Conservation (phyloP, 768 basidiomycete species). For the Dioszegia aurantiaca region DNA sequence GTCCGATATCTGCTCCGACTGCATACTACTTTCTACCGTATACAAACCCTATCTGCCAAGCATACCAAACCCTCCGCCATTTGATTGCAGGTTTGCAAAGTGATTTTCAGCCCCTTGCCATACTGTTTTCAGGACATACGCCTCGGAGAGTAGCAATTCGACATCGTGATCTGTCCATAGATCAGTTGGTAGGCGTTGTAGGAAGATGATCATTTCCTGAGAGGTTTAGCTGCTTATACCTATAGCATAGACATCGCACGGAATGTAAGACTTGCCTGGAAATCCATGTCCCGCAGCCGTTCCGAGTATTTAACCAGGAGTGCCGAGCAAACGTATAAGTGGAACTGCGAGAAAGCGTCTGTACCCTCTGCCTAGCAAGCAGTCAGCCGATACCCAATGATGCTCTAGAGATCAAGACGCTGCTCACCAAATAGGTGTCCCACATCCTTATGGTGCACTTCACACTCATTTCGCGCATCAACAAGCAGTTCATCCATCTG, state of each 20-base stretch:
- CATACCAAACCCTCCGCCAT: slow-evolving; percentile 38
- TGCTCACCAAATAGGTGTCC: slow-evolving; percentile 93
- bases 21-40: too few relatives aligned
- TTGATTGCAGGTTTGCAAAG: slow-evolving; percentile 40
- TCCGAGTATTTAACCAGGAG: slow-evolving; percentile 95
- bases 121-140: slow-evolving; percentile 65
- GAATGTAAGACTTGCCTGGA: slow-evolving; percentile 65
- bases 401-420: neutral
- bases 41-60: slow-evolving; percentile 27
- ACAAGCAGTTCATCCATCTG: slow-evolving; percentile 98
- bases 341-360: slow-evolving; percentile 98
- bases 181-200: slow-evolving; percentile 60
- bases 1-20: too few relatives aligned
- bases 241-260: too few relatives aligned
- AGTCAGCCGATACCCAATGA: neutral
- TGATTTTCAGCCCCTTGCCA: slow-evolving; percentile 54
- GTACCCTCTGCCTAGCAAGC: slow-evolving; percentile 79
- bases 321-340: slow-evolving; percentile 95
- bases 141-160: slow-evolving; percentile 89
- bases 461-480: slow-evolving; percentile 97
- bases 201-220: slow-evolving; percentile 98
- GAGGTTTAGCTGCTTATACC: neutral
- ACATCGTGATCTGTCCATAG: slow-evolving; percentile 95
- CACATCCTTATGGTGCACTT: slow-evolving; percentile 98
- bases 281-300: slow-evolving; percentile 91